These are phyloP conservation scores for Amanita rubescens DNA, from an alignment of 768 basidiomycete genomes.

Conservation along the genomic window DNA sequence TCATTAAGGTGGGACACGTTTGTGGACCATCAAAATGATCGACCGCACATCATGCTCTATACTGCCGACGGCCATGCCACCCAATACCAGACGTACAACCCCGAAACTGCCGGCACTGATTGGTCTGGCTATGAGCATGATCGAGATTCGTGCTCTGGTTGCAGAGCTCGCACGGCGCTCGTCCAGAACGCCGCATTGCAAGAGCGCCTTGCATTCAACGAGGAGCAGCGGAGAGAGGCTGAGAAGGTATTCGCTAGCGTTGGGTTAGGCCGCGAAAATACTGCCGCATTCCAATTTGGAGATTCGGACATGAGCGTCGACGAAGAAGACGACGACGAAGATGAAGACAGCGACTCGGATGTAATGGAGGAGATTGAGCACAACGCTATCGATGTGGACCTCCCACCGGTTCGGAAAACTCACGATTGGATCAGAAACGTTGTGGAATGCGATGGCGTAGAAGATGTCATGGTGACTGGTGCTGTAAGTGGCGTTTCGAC, in stretches of 20 bases:
- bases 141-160: neutral
- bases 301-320: slow-evolving; percentile 21
- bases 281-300: slow-evolving; percentile 10
- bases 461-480: slow-evolving; percentile 56
- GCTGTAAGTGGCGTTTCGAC: slow-evolving; percentile 30
- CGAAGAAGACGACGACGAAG: slow-evolving; percentile 12
- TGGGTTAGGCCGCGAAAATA: slow-evolving; percentile 5
- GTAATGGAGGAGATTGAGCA: slow-evolving; percentile 19
- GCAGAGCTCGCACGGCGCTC: neutral
- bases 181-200: neutral
- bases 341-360: slow-evolving; percentile 19
- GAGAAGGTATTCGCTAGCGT: slow-evolving; percentile 5
- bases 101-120: neutral
- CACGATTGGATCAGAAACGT: slow-evolving; percentile 16
- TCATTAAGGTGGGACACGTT: slow-evolving; percentile 8
- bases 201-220: slow-evolving; percentile 2
- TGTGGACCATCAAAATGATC: neutral
- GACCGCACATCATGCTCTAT: neutral
- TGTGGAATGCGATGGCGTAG: slow-evolving; percentile 42
- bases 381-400: slow-evolving; percentile 5
- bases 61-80: neutral
- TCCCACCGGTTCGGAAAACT: slow-evolving; percentile 13
- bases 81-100: neutral
- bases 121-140: slow-evolving; percentile 8
- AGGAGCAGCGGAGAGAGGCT: slow-evolving; percentile 3